phyloP scores from a whole-genome alignment of 345 rosid genomes.

The Linum tenue region DNA sequence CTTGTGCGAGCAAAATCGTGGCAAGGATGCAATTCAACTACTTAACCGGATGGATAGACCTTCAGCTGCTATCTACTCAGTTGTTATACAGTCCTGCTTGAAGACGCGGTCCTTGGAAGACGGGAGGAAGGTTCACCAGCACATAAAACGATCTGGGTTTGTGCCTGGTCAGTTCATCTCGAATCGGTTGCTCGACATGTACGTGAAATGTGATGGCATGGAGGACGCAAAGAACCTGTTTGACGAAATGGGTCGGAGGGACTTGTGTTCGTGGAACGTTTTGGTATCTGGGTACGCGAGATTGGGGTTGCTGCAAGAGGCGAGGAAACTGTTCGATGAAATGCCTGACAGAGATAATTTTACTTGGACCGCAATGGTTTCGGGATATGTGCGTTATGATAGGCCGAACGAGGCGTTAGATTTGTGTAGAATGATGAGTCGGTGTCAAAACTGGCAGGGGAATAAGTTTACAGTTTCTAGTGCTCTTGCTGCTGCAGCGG shows the following conservation, averaged over 20 bases:
- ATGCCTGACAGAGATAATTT: slow-evolving; percentile 76
- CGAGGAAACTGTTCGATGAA: slow-evolving; percentile 61
- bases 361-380: slow-evolving; percentile 86
- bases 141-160: slow-evolving; percentile 52
- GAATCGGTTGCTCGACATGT: slow-evolving; percentile 64
- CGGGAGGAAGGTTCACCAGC: slow-evolving; percentile 48
- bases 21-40: slow-evolving; percentile 46
- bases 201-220: slow-evolving; percentile 47
- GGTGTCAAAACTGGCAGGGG: slow-evolving; percentile 19
- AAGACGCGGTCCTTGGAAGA: slow-evolving; percentile 36
- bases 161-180: slow-evolving; percentile 49
- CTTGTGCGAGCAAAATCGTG: slow-evolving; percentile 44
- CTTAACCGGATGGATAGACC: slow-evolving; percentile 43
- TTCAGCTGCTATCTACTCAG: slow-evolving; percentile 54
- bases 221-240: slow-evolving; percentile 49
- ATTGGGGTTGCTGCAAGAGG: slow-evolving; percentile 40
- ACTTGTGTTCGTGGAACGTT: slow-evolving; percentile 74
- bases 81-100: slow-evolving; percentile 50
- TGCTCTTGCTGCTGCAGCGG: slow-evolving; percentile 67
- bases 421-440: slow-evolving; percentile 45
- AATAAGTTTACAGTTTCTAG: slow-evolving; percentile 62
- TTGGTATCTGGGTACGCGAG: slow-evolving; percentile 56
- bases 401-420: slow-evolving; percentile 46
- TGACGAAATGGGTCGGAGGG: slow-evolving; percentile 52
- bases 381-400: slow-evolving; percentile 51